Evolutionary conservation across 148 eudicot species (phyloP).

Genomic region (Pouteria glomerata): DNA sequence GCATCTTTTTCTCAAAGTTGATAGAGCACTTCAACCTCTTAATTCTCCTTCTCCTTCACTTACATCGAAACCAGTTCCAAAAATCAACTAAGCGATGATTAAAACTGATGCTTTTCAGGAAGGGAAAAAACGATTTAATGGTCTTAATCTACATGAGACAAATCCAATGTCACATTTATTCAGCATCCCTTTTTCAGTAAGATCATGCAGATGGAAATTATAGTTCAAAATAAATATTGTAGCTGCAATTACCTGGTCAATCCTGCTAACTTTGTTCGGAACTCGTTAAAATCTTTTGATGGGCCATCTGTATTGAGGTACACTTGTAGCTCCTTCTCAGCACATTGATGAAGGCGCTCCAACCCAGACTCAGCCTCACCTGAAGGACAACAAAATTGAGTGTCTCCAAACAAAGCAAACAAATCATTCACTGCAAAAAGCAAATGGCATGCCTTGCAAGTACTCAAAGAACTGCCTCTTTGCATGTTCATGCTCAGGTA

Average conservation of each 20-base stretch:
- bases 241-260: conserved; percentile 52
- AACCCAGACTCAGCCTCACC: conserved; percentile 94
- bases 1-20: no score
- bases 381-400: conserved; percentile 18
- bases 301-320: conserved; percentile 65
- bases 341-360: conserved; percentile 92
- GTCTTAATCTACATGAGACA: neutral
- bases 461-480: conserved; percentile 85
- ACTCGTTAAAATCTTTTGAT: conserved; percentile 61
- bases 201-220: neutral
- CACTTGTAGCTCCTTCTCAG: conserved; percentile 78
- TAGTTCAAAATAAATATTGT: neutral
- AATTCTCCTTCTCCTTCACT: no score
- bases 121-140: neutral
- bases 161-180: neutral
- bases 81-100: neutral
- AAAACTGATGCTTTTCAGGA: neutral
- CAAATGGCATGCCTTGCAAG: conserved; percentile 54
- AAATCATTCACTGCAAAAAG: neutral
- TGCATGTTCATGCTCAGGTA: conserved; percentile 67
- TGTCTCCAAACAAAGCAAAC: neutral
- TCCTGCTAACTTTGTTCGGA: conserved; percentile 77
- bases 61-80: neutral
- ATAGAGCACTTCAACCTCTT: no score
- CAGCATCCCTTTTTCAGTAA: neutral